Base-by-base conservation (phyloP, 1,284 basidiomycete species). In the Coniophora puteana region DNA sequence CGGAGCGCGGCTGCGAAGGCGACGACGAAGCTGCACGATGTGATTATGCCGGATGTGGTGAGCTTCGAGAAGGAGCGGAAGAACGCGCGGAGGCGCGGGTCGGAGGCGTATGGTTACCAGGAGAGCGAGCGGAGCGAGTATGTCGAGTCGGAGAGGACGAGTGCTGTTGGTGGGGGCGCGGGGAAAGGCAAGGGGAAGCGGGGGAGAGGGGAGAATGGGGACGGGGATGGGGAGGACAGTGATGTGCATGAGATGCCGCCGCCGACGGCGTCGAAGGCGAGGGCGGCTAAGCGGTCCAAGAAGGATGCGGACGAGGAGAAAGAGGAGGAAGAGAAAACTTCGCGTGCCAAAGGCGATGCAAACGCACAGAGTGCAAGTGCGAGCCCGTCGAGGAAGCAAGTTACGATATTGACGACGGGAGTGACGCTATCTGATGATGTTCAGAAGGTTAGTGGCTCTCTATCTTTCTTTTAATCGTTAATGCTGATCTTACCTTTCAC, bases 31-130 rank as follows among this genome's bases (percentile, higher is more conserved):
- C 60, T 93, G 30, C 74, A 73, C 26, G 74, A 85, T 11, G 74
- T 73, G 47, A 66, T 89, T 45, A 89, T 90, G 79, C 83, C 86
- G 0, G 89, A 93, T 51, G 68, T 89, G 8, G 51, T 79, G 33
- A 73, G 66, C 44, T 91, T 73, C 51, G 76, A 89, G 59, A 75
- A 75, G 52, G 78, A 89, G 62, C 69, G 74, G 62, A 76, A 74
- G 50, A 62, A 55, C n/a, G 52, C 50, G 41, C 58, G 53, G 38
- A 57, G 52, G 27, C 51, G 57, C 40, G 58, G 54, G 44, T 8
- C 1, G 13, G 46, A 38, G 12, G 44, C 36, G 4, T 40, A 38
- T 2, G 44, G 31, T 1, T 40, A 40, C 2, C 39, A 31, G 27
- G 38, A 39, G 23, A 45, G 36, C 36, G 38, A 47, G 47, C 37